Evolutionary conservation across 345 rosid species (phyloP).

Genomic region (Pugionium cornutum): DNA sequence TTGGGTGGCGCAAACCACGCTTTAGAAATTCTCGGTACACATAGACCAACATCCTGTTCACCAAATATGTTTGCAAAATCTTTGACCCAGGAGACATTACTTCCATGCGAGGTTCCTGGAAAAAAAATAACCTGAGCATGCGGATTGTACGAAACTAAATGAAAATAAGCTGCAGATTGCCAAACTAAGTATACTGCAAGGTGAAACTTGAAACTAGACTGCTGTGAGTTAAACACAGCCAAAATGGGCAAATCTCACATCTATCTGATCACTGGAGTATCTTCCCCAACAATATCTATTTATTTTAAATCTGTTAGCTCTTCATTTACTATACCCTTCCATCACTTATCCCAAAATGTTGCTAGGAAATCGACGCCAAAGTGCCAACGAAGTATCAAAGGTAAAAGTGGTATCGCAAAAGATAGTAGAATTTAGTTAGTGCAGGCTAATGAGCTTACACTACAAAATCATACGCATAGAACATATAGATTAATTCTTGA

Average conservation of each 20-base stretch:
- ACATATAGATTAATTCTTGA: constrained; percentile 6
- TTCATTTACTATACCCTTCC: constrained; percentile 20
- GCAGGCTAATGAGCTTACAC: neutral
- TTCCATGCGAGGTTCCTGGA: constrained; percentile 94
- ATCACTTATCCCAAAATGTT: constrained; percentile 25
- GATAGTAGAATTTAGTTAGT: constrained; percentile 1
- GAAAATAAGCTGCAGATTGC: constrained; percentile 24
- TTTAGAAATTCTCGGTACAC: constrained; percentile 80
- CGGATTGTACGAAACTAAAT: constrained; percentile 7
- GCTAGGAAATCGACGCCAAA: neutral
- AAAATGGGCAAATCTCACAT: constrained; percentile 15
- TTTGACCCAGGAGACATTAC: constrained; percentile 86
- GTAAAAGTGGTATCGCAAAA: constrained; percentile 10
- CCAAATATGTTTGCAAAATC: constrained; percentile 68
- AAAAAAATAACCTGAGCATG: constrained; percentile 21
- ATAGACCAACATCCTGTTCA: constrained; percentile 74
- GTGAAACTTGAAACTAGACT: constrained; percentile 22
- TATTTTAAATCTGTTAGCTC: constrained; percentile 16
- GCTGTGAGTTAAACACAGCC: constrained; percentile 3
- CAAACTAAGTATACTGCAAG: constrained; percentile 12
- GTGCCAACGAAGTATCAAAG: constrained; percentile 13
- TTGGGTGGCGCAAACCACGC: constrained; percentile 56
- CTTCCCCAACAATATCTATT: constrained; percentile 26
- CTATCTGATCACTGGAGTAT: constrained; percentile 10
- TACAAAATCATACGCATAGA: constrained; percentile 23